These are phyloP conservation scores for Aquilaria malaccensis DNA, from an alignment of 345 rosid genomes.

Conservation along the genomic window DNA sequence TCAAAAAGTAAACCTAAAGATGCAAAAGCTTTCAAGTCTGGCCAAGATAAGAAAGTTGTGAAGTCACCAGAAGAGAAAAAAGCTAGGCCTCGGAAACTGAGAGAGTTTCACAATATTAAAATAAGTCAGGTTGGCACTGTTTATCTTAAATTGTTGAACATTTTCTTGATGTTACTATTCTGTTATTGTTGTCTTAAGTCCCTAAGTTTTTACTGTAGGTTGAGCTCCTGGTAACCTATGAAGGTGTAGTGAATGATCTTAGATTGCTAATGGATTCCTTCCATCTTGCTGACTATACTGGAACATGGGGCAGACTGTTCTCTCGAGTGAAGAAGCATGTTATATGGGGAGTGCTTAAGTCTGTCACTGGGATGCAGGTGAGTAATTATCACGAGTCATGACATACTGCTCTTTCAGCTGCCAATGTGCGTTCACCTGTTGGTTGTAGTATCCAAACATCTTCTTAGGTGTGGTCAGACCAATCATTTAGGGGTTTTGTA, in stretches of 20 bases:
- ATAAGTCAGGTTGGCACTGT: constrained; percentile 72
- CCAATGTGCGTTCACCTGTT: too few relatives aligned
- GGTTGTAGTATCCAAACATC: too few relatives aligned
- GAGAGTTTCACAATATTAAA: constrained; percentile 79
- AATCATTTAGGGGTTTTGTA: too few relatives aligned
- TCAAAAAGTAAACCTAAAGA: constrained; percentile 58
- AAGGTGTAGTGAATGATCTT: constrained; percentile 94
- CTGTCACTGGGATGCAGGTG: constrained; percentile 99
- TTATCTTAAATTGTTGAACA: not conserved
- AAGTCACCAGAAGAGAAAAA: constrained; percentile 72
- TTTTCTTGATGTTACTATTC: not conserved
- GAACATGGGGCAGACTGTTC: constrained; percentile 96
- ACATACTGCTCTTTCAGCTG: not conserved
- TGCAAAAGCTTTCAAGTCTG: constrained; percentile 48
- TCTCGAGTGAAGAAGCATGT: constrained; percentile 98
- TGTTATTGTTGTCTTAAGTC: not conserved
- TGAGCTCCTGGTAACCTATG: constrained; percentile 80
- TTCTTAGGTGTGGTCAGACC: too few relatives aligned
- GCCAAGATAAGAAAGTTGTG: constrained; percentile 75
- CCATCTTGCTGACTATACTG: constrained; percentile 76
- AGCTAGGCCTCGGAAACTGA: constrained; percentile 69
- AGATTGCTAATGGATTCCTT: constrained; percentile 95
- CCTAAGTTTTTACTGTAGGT: constrained; percentile 38
- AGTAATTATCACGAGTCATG: not conserved
- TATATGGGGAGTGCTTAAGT: constrained; percentile 96